phyloP scores from a whole-genome alignment of 805 yeast species.

The Candida coleopterorum region DNA sequence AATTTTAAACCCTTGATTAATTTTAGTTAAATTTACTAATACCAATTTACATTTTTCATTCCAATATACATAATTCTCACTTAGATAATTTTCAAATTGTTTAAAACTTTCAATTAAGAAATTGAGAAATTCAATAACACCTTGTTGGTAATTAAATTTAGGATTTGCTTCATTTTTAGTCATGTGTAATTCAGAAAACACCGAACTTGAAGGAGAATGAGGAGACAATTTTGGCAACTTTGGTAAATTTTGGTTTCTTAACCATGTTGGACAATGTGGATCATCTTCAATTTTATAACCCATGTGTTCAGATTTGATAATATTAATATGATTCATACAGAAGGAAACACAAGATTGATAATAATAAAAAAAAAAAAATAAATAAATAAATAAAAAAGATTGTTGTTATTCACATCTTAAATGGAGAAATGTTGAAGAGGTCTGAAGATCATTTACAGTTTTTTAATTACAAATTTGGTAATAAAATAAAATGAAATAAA shows the following conservation, averaged over 20 bases:
- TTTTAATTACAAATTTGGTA: constrained; percentile 1
- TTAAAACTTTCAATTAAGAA: constrained; percentile 6
- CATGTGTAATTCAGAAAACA: constrained; percentile 1
- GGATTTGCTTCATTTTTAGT: neutral
- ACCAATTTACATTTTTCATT: neutral
- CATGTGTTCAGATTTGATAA: constrained; percentile 9
- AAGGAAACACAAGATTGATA: too few relatives aligned
- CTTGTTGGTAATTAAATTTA: constrained; percentile 5
- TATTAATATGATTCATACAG: constrained; percentile 3
- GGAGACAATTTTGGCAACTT: neutral
- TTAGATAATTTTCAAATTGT: constrained; percentile 1
- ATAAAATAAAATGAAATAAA: too few relatives aligned
- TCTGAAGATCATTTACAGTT: too few relatives aligned
- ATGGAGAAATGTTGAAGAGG: too few relatives aligned
- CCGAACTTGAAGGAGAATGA: neutral
- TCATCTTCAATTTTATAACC: constrained; percentile 1
- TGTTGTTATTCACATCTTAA: too few relatives aligned
- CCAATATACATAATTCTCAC: constrained; percentile 2
- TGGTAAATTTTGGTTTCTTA: constrained; percentile 3
- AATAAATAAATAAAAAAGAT: too few relatives aligned
- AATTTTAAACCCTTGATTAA: constrained; percentile 2
- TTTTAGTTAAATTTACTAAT: neutral
- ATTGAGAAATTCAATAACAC: constrained; percentile 6
- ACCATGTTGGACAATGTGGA: constrained; percentile 9
- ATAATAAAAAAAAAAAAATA: too few relatives aligned